These are phyloP conservation scores for Sinapis alba DNA, from an alignment of 441 rosid species.

Conservation along the genomic window DNA sequence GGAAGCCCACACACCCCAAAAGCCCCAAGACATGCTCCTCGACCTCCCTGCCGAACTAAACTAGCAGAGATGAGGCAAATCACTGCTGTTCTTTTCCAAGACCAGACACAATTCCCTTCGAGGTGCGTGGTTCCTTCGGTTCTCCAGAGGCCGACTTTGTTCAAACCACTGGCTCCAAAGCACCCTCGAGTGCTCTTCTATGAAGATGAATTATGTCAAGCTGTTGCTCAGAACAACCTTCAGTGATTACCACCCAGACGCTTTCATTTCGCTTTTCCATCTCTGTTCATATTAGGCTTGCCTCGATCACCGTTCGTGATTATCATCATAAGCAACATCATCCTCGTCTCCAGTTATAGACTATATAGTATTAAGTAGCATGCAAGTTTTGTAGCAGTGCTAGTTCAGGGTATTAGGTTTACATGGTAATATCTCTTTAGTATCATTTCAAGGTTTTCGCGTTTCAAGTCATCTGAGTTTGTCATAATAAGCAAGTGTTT, in stretches of 20 bases:
- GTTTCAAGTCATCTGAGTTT: slow-evolving; percentile 22
- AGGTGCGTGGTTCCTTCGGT: slow-evolving; percentile 81
- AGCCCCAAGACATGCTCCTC: slow-evolving; percentile 91
- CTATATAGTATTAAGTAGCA: slow-evolving; percentile 46
- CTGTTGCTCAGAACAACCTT: slow-evolving; percentile 96
- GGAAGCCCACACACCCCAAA: slow-evolving; percentile 82
- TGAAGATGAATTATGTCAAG: slow-evolving; percentile 95
- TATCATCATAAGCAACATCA: neutral
- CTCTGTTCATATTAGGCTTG: slow-evolving; percentile 37
- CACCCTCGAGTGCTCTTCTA: slow-evolving; percentile 67
- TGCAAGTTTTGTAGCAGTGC: slow-evolving; percentile 73
- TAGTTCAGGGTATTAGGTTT: slow-evolving; percentile 40
- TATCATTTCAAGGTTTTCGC: slow-evolving; percentile 21
- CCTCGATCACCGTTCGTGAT: slow-evolving; percentile 6
- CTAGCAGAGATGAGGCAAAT: slow-evolving; percentile 78
- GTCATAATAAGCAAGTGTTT: slow-evolving; percentile 27
- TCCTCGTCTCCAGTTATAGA: slow-evolving; percentile 42
- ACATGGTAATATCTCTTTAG: slow-evolving; percentile 18
- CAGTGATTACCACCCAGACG: slow-evolving; percentile 45
- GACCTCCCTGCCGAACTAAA: slow-evolving; percentile 78
- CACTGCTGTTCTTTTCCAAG: slow-evolving; percentile 92
- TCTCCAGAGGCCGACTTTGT: slow-evolving; percentile 63
- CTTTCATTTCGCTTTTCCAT: neutral
- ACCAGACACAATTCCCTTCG: slow-evolving; percentile 64
- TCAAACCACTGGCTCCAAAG: slow-evolving; percentile 87